Evolutionary conservation across 768 basidiomycete genomes (phyloP).

Genomic region (Filobasidium wieringae): DNA sequence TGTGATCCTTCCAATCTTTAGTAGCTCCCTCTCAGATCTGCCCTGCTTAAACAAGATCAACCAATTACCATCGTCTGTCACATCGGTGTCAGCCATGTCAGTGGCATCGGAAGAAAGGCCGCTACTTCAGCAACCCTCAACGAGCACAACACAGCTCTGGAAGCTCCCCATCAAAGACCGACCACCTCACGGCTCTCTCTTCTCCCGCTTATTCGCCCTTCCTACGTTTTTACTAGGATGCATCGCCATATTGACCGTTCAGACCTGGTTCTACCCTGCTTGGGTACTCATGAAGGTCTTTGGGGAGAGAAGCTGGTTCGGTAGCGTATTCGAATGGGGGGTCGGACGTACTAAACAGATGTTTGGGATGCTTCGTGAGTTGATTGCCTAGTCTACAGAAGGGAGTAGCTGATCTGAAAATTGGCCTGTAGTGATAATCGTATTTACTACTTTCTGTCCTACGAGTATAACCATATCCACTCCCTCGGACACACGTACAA

Average conservation of each 20-base stretch:
- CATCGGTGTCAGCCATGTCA: no score
- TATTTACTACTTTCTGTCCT: conserved; percentile 13
- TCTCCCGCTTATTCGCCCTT: conserved; percentile 26
- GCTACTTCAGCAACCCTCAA: neutral
- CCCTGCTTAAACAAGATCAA: no score
- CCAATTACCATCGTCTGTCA: no score
- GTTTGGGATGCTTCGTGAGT: conserved; percentile 57
- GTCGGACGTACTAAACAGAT: conserved; percentile 72
- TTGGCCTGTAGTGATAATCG: neutral
- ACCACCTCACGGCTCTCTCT: conserved; percentile 23
- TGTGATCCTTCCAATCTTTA: no score
- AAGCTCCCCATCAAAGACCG: conserved; percentile 37
- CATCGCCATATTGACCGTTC: conserved; percentile 58
- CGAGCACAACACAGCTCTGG: conserved; percentile 16
- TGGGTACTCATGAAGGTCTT: conserved; percentile 48
- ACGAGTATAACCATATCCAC: conserved; percentile 15
- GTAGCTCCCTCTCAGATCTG: no score
- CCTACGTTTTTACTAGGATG: conserved; percentile 50
- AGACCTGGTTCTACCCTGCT: conserved; percentile 50
- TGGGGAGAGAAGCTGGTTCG: neutral
- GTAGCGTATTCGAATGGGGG: conserved; percentile 52
- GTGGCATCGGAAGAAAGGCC: no score
- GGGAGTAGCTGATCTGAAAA: conserved; percentile 4
- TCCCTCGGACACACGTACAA: conserved; percentile 11
- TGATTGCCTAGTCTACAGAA: neutral